Evolutionary conservation across 2,329 filamentous ascomycete genomes (phyloP), one percentile per base, ranked within the genome.

Genomic region (Aciculosporium take): DNA sequence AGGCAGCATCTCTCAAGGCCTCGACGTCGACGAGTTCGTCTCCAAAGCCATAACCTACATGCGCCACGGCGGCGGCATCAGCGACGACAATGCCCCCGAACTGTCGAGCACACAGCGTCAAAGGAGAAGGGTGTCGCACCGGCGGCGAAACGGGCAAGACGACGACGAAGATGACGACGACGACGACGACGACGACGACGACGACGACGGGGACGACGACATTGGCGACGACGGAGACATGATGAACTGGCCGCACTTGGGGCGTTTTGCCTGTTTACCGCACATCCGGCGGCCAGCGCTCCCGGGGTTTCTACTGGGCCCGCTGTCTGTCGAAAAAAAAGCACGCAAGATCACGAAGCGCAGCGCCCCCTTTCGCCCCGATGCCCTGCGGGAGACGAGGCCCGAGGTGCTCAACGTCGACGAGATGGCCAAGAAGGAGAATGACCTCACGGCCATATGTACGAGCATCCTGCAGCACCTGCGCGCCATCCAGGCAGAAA

Each of bases 21-120:
- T 98, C 18, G 88, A 96, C 53, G 71, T 93, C 0, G 88, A 96
- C 46, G 84, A 94, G 52, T 93, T 96, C 53, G 76, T 96, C 12
- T 83, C 84, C 1, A 94, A 93, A 60, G 89, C 83, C 58, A 86
- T 93, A 45, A 75, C 74, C 3, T 96, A 84, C 56, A 95, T 96
- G 86, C 77, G 76, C 18, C 70, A 74, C 28, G 81, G 76, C 3
- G 66, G 71, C 7, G 72, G 71, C 9, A 72, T 74, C 20, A 61
- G 62, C 12, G 65, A 72, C 37, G 66, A 72, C 30, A 56, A 71
- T 31, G 67, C 66, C 2, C 64, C 65, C 7, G 71, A 71, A 38
- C 62, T 73, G 33, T 70, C 66, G 3, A 62, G 64, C 46, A 68
- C 69, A 13, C 67, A 72, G 51, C 60, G 68, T 37, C 59, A 66